Percentiles rank a stretch among this genome's conserved stretches.
These are phyloP conservation scores for Fraxinus xanthoxyloides DNA, from an alignment of 305 asterid genomes.

Conservation along the genomic window DNA sequence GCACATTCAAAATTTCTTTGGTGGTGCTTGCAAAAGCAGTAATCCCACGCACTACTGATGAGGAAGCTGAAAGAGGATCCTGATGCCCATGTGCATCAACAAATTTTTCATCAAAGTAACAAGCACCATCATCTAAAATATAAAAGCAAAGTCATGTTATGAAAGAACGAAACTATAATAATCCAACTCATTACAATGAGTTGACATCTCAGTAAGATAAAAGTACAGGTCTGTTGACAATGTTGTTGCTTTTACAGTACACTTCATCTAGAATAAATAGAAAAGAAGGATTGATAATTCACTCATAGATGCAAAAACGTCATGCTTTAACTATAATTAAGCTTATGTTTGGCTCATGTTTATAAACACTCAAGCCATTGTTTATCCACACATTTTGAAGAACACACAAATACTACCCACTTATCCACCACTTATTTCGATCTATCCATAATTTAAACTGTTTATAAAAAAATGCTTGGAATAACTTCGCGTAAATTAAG, in stretches of 20 bases:
- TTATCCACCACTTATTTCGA: background rate
- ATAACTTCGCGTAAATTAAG: background rate
- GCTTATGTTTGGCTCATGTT: background rate
- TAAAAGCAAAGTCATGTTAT: slow-evolving; percentile 13
- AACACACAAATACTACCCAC: background rate
- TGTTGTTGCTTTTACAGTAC: background rate
- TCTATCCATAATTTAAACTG: background rate
- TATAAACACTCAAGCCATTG: no score
- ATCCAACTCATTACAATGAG: slow-evolving; percentile 10
- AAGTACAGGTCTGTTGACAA: background rate
- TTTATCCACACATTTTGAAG: background rate
- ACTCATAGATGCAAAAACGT: background rate
- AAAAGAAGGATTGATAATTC: background rate
- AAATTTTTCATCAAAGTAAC: slow-evolving; percentile 60
- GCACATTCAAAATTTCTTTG: slow-evolving; percentile 63
- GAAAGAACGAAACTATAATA: slow-evolving; percentile 16
- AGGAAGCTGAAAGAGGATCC: slow-evolving; percentile 84
- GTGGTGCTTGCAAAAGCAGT: slow-evolving; percentile 66
- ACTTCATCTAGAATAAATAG: slow-evolving; percentile 5
- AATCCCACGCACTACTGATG: slow-evolving; percentile 77
- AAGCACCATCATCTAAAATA: slow-evolving; percentile 75
- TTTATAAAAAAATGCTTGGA: background rate
- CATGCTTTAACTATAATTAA: slow-evolving; percentile 3
- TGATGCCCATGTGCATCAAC: slow-evolving; percentile 54
- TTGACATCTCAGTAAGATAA: background rate